Percentiles rank a stretch among this genome's conserved stretches.
Conservation (phyloP, 495 filamentous ascomycete species). For the Stereocaulon alpinum region DNA sequence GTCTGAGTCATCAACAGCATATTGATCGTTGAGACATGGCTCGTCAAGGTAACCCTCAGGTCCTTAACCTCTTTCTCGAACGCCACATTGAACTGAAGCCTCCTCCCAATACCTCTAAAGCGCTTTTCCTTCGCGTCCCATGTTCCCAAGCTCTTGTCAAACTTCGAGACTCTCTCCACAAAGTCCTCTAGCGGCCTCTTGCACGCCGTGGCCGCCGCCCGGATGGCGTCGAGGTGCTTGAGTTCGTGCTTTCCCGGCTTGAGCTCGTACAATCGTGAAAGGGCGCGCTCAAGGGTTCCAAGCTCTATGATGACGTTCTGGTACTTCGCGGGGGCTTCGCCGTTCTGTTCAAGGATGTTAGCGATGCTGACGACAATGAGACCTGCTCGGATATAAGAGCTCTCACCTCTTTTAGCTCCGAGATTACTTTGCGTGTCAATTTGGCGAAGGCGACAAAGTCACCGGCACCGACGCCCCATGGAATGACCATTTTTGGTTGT, state of each 20-base stretch:
- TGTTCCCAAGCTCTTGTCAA: constrained; percentile 7
- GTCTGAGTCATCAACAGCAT: constrained; percentile 3
- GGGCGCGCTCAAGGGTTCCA: neutral
- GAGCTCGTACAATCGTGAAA: constrained; percentile 1
- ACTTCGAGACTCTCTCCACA: neutral
- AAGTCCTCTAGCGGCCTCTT: constrained; percentile 10
- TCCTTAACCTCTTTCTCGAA: constrained; percentile 2
- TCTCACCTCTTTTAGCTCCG: neutral
- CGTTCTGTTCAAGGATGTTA: neutral
- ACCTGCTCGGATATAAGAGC: too few relatives aligned
- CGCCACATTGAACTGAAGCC: constrained; percentile 3
- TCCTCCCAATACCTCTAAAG: neutral
- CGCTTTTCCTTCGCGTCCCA: neutral
- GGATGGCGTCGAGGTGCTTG: constrained; percentile 5
- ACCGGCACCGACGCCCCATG: neutral
- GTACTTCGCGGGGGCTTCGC: neutral
- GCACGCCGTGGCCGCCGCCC: constrained; percentile 10
- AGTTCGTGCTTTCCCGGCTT: neutral
- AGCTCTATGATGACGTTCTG: neutral
- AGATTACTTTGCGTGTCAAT: neutral
- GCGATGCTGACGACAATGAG: neutral
- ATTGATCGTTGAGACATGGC: constrained; percentile 5
- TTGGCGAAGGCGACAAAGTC: neutral
- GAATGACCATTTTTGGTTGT: neutral
- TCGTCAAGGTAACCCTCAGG: neutral